Evolutionary conservation across 768 basidiomycete genomes (phyloP), one percentile per base, ranked within the genome.

Genomic region (Tylopilus felleus): DNA sequence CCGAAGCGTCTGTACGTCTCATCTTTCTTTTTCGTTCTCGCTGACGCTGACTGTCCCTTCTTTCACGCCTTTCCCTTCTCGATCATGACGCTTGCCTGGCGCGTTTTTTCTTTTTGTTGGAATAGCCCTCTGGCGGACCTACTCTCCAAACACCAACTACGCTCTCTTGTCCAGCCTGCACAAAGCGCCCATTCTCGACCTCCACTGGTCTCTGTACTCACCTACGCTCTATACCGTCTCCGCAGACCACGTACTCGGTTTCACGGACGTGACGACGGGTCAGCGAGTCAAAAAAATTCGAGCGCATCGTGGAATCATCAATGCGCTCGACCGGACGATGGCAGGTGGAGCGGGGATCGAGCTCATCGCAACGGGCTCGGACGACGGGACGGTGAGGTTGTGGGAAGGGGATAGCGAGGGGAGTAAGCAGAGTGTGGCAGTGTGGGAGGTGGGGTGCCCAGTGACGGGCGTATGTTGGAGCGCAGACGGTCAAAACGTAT

Each of bases 361-460:
- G 63, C 80, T 99, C 21, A 66, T 98, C 8, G 87, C 83, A 5
- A 93, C 90, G 2, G 96, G 87, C 16, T 87, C 88, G 19, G 97
- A 98, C 67, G 97, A 99, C 63, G 93, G 93, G 3, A 86, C 86
- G 0, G 92, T 98, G 17, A 81, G 89, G 50, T 76, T 98, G 4
- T 99, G 94, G 94, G 92, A 95, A 57, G 91, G 90, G 92, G 92
- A 93, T 58, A 90, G 88, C 16, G 90, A 91, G 6, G 82, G 80
- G 7, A 61, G 65, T 6, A 96, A 93, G 70, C 74, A 82, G 2
- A 77, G 88, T 17, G 83, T 97, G 16, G 85, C 86, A 12, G 84
- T 86, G 44, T 89, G 94, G 59, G 88, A 93, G 50, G 59, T 93
- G 17, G 91, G 91, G 5, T 93, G 90, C 65, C 95, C 97, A 0